Evolutionary conservation across 768 basidiomycete genomes (phyloP).

Genomic region (Leccinum boreale): DNA sequence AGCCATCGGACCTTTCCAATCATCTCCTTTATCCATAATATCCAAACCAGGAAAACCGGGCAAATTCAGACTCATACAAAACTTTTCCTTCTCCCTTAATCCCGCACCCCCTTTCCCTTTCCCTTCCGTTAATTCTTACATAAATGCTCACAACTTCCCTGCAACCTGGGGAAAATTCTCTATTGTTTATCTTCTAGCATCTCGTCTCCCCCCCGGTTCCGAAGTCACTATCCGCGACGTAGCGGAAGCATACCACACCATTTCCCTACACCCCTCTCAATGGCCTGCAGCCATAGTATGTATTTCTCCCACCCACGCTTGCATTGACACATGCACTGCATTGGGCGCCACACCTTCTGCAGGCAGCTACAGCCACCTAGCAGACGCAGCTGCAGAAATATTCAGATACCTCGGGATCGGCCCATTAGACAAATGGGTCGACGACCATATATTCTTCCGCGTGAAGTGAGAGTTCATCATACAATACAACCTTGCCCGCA

Average conservation of each 20-base stretch:
- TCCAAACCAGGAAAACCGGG: too few relatives aligned
- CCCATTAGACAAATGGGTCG: background rate
- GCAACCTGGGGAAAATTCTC: background rate
- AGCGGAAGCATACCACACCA: background rate
- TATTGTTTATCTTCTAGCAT: too few relatives aligned
- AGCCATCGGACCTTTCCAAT: too few relatives aligned
- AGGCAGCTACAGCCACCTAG: too few relatives aligned
- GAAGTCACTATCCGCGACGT: background rate
- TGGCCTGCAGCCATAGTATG: background rate
- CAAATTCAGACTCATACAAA: too few relatives aligned
- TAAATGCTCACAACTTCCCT: background rate
- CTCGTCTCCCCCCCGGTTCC: too few relatives aligned
- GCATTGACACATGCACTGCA: background rate
- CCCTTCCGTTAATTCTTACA: background rate
- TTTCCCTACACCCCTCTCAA: background rate
- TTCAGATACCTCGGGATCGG: background rate
- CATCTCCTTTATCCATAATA: too few relatives aligned
- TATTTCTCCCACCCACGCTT: background rate
- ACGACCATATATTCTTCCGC: too few relatives aligned
- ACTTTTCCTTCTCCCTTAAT: too few relatives aligned
- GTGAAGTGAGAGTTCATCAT: too few relatives aligned
- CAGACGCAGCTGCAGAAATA: background rate
- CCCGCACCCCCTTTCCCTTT: too few relatives aligned
- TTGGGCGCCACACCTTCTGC: background rate
- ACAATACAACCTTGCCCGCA: too few relatives aligned